Conservation (phyloP, 129 eudicot species). For the Saussurea involucrata region DNA sequence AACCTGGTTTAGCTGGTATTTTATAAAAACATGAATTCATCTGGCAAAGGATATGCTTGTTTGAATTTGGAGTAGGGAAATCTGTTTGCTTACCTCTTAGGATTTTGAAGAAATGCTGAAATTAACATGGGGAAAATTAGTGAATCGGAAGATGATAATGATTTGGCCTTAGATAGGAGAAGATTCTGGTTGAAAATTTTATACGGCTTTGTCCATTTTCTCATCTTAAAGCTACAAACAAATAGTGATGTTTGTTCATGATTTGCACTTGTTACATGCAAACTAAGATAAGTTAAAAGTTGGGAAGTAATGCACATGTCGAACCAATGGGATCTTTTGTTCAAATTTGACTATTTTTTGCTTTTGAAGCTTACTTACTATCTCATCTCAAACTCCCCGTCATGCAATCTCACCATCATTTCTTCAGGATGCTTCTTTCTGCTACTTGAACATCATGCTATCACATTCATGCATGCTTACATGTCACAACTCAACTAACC, state of each 20-base stretch:
- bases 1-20: not conserved
- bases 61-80: not conserved
- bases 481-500: no score
- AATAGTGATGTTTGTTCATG: not conserved
- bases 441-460: no score
- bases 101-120: not conserved
- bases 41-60: no score
- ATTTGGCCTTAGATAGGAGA: not conserved
- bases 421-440: no score
- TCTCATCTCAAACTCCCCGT: no score
- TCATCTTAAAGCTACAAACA: not conserved
- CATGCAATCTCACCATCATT: no score
- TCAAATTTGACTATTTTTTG: no score
- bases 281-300: not conserved
- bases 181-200: not conserved
- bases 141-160: not conserved
- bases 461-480: no score
- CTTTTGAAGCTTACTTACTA: no score
- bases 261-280: not conserved
- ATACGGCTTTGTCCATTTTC: not conserved
- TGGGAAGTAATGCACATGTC: not conserved
- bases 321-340: not conserved
- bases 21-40: no score
- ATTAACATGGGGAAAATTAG: not conserved
- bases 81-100: not conserved